phyloP scores from a whole-genome alignment of 768 basidiomycete genomes.

The Gymnopilus junonius region DNA sequence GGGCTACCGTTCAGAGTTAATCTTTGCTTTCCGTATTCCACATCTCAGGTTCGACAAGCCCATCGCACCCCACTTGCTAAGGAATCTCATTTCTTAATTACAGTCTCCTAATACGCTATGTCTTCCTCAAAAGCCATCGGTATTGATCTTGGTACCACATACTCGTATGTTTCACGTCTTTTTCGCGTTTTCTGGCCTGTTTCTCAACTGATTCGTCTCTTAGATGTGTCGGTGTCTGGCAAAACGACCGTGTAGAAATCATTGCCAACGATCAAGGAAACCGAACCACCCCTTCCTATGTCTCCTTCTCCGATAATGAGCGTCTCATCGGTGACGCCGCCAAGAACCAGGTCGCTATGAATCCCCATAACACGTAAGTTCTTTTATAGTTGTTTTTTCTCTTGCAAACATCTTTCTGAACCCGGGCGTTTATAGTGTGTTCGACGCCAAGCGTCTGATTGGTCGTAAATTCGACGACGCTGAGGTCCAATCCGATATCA shows the following conservation, averaged over 20 bases:
- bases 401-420: no score
- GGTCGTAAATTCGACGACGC: constrained; percentile 88
- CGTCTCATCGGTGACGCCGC: constrained; percentile 99
- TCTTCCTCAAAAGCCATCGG: constrained; percentile 81
- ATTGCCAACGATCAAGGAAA: constrained; percentile 96
- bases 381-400: constrained; percentile 2
- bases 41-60: constrained; percentile 7
- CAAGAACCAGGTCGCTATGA: constrained; percentile 99
- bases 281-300: constrained; percentile 95
- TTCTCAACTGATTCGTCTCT: constrained; percentile 19
- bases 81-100: constrained; percentile 7
- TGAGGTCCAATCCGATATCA: constrained; percentile 83
- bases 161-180: constrained; percentile 64
- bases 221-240: constrained; percentile 99
- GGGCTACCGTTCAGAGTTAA: constrained; percentile 20
- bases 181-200: constrained; percentile 4
- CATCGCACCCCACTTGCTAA: neutral
- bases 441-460: constrained; percentile 98
- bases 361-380: constrained; percentile 86
- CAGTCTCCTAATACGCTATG: constrained; percentile 40
- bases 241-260: constrained; percentile 99
- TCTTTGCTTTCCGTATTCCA: constrained; percentile 23
- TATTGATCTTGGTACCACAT: constrained; percentile 92
- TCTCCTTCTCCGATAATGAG: constrained; percentile 93
- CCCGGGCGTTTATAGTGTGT: constrained; percentile 61